Conservation (phyloP, 257 asterid genomes). For the Schizonepeta tenuifolia region DNA sequence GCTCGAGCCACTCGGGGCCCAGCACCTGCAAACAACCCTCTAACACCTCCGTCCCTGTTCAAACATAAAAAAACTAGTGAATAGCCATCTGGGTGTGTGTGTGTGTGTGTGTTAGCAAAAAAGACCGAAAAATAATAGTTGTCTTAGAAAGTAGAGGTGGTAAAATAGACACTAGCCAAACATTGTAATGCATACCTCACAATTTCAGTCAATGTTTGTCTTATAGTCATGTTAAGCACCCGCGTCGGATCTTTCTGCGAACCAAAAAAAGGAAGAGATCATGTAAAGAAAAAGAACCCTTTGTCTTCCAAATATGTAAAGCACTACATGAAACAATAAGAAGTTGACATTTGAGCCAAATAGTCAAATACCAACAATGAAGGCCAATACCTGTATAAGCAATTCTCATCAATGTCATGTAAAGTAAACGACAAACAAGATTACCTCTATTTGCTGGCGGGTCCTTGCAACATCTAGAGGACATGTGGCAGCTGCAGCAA, state of each 20-base stretch:
- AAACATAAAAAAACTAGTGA: background rate
- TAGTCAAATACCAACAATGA: background rate
- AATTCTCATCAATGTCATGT: background rate
- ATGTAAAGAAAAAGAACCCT: background rate
- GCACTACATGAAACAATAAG: too few species aligned
- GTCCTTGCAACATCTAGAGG: slow-evolving; percentile 94
- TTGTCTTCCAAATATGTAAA: background rate
- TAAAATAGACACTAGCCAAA: background rate
- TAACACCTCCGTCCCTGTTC: slow-evolving; percentile 71
- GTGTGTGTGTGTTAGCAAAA: background rate
- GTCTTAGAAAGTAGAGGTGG: background rate
- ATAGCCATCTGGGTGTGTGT: slow-evolving; percentile 57
- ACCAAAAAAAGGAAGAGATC: background rate
- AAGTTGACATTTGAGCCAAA: background rate
- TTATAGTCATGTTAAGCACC: slow-evolving; percentile 68
- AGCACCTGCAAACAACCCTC: slow-evolving; percentile 70
- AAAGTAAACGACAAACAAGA: background rate
- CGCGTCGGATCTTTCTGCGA: slow-evolving; percentile 69
- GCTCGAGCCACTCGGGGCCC: slow-evolving; percentile 78
- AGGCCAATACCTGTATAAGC: background rate
- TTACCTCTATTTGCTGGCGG: slow-evolving; percentile 83
- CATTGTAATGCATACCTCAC: slow-evolving; percentile 56
- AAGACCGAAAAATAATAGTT: background rate
- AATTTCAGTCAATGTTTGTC: slow-evolving; percentile 66
- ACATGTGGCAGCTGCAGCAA: slow-evolving; percentile 77